Conservation (phyloP, 257 asterid species). For the Rhazya stricta region DNA sequence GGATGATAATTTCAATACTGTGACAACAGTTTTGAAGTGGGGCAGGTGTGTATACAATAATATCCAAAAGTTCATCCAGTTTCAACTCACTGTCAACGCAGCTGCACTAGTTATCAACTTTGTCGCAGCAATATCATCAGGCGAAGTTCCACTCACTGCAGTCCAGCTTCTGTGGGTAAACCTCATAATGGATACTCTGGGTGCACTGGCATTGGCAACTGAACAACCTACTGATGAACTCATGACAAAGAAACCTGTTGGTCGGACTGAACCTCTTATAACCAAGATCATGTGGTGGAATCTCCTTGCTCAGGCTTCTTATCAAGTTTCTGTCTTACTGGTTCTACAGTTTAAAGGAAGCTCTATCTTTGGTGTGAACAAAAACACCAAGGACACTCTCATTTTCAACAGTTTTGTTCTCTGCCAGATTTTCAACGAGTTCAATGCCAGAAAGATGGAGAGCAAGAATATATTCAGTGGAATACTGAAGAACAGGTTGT, state of each 20-base stretch:
- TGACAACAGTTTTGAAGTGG: conserved; percentile 17
- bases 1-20: conserved; percentile 20
- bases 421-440: conserved; percentile 23
- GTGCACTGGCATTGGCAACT: conserved; percentile 21
- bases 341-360: conserved; percentile 15
- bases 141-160: conserved; percentile 16
- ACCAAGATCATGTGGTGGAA: conserved; percentile 22
- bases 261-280: conserved; percentile 17
- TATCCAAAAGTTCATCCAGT: conserved; percentile 23
- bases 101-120: conserved; percentile 22
- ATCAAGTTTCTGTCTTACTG: conserved; percentile 9
- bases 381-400: conserved; percentile 11
- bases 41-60: conserved; percentile 21
- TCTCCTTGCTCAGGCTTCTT: conserved; percentile 15
- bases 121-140: conserved; percentile 16
- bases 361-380: conserved; percentile 15
- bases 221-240: conserved; percentile 15
- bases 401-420: conserved; percentile 19
- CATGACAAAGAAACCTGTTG: conserved; percentile 14
- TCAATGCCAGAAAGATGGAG: conserved; percentile 20
- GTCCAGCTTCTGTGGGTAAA: conserved; percentile 22
- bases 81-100: conserved; percentile 21
- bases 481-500: conserved; percentile 31
- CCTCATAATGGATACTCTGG: conserved; percentile 19
- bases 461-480: conserved; percentile 27